Percentiles rank a stretch among this genome's conserved stretches.
phyloP scores from a whole-genome alignment of 805 yeast species.

The Lachancea mirantina region DNA sequence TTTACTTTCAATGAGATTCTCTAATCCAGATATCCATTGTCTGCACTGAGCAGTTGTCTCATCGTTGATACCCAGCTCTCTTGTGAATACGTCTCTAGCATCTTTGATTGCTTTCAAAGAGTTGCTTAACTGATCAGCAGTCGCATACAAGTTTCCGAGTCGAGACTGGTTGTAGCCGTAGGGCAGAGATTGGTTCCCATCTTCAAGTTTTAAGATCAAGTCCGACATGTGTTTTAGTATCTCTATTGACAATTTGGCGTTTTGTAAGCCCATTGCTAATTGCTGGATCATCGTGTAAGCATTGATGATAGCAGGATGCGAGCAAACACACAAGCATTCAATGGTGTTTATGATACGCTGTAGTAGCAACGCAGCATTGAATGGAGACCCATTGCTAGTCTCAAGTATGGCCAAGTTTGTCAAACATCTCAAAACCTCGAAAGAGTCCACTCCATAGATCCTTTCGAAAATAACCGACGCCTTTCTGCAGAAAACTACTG shows the following conservation, averaged over 20 bases:
- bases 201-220: conserved; percentile 45
- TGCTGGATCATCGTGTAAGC: conserved; percentile 44
- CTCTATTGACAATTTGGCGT: conserved; percentile 44
- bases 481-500: conserved; percentile 58
- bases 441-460: conserved; percentile 70
- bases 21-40: conserved; percentile 55
- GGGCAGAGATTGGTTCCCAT: conserved; percentile 46
- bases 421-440: conserved; percentile 63
- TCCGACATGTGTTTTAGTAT: conserved; percentile 49
- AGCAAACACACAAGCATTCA: conserved; percentile 43
- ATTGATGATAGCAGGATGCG: conserved; percentile 64
- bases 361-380: conserved; percentile 56
- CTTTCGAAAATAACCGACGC: conserved; percentile 74
- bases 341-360: conserved; percentile 54
- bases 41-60: conserved; percentile 58
- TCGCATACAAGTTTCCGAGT: conserved; percentile 52
- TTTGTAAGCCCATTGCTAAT: conserved; percentile 52
- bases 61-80: conserved; percentile 61
- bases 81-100: conserved; percentile 51
- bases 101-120: conserved; percentile 50
- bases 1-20: conserved; percentile 29
- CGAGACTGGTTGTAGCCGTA: conserved; percentile 65
- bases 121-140: conserved; percentile 43
- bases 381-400: conserved; percentile 47
- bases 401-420: conserved; percentile 72